Base-by-base conservation (phyloP, 2,329 filamentous ascomycete genomes). In the Verticillium alfalfae region DNA sequence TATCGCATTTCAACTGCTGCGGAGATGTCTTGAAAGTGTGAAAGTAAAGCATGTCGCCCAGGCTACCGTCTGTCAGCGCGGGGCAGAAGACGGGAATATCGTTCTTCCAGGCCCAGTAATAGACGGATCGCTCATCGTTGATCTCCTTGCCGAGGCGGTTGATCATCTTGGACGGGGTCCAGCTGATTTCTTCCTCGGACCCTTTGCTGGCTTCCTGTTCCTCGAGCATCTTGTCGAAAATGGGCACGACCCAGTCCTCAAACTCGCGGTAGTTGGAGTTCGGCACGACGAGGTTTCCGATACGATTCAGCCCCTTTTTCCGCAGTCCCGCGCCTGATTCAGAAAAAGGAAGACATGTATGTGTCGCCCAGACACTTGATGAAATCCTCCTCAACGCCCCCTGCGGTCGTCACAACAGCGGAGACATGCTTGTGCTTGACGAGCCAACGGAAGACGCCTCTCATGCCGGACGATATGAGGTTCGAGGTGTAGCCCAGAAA, bases 401-500 rank as follows among this genome's bases (percentile, higher is more conserved):
- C 95, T 0, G 95, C 95, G 0, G 95, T 97, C 31, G 95, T 97
- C 64, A 99, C 95, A 70, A 99, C 92, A 67, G 90, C 91, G 1
- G 92, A 95, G 65, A 99, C 88, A 73, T 98, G 93, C 65, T 88
- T 89, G 78, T 99, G 93, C 78, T 98, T 86, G 55, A 96, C 93
- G 1, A 99, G 86, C 79, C 93, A 99, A 61, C 95, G 91, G 66
- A 99, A 81, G 39, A 93, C 93, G 67, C 96, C 93, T 60, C 95
- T 87, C 36, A 99, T 85, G 9, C 95, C 95, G 3, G 94, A 99
- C 0, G 95, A 98, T 70, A 99, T 97, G 69, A 99, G 84, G 74
- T 99, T 99, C 58, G 92, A 97, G 10, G 95, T 99, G 79, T 97
- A 99, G 62, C 95, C 95, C 9, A 99, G 86, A 76, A 99, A 98